phyloP scores from a whole-genome alignment of 2,329 filamentous ascomycete species.

The Xylaria sp. region DNA sequence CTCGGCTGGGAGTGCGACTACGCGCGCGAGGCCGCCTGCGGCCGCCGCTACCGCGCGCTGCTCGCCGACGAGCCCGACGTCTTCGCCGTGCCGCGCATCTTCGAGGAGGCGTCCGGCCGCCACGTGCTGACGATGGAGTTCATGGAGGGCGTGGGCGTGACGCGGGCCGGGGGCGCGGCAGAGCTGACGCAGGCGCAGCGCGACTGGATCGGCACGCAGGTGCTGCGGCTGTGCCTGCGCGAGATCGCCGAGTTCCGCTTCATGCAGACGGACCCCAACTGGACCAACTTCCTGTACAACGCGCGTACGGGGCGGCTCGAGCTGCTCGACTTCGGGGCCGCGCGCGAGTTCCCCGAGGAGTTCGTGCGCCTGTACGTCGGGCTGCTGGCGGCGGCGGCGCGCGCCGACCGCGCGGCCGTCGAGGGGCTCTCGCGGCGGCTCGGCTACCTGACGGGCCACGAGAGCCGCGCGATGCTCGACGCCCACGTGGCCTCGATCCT shows the following conservation, averaged over 20 bases:
- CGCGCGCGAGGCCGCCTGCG: conserved; percentile 81
- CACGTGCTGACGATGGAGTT: conserved; percentile 93
- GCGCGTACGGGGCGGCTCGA: conserved; percentile 71
- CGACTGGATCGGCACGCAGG: conserved; percentile 95
- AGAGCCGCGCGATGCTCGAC: conserved; percentile 82
- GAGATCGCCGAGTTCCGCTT: conserved; percentile 95
- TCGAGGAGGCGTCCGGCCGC: conserved; percentile 76
- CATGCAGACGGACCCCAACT: conserved; percentile 99
- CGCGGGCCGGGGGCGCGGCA: conserved; percentile 74
- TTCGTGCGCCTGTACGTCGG: conserved; percentile 82
- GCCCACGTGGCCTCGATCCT: conserved; percentile 88
- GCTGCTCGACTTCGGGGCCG: conserved; percentile 93
- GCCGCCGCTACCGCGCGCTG: conserved; percentile 73
- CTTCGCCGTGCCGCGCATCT: conserved; percentile 80
- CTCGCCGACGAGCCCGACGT: conserved; percentile 73
- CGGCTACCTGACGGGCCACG: conserved; percentile 90
- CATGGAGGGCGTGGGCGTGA: conserved; percentile 84
- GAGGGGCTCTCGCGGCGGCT: conserved; percentile 71
- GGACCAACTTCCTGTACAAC: conserved; percentile 98
- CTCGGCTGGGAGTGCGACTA: conserved; percentile 98
- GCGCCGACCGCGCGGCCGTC: conserved; percentile 65
- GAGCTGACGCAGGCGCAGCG: conserved; percentile 78
- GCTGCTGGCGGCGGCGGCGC: conserved; percentile 78
- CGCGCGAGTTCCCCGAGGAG: conserved; percentile 76
- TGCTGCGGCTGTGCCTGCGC: conserved; percentile 86